Conservation (phyloP, 192 early-diverging fungal genomes). For the Linderina pennispora region DNA sequence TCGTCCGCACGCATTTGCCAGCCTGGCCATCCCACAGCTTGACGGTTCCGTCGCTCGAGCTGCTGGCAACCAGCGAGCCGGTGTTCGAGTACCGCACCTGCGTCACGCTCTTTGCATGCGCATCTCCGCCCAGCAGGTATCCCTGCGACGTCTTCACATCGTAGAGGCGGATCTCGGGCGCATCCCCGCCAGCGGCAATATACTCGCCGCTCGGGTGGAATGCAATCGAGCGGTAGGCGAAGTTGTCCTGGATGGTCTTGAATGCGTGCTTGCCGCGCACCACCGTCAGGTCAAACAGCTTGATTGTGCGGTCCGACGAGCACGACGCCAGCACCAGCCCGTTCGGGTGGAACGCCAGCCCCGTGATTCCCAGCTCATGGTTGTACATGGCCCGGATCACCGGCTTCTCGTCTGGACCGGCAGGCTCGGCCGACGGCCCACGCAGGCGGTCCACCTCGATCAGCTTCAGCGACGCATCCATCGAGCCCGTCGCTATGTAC, state of each 20-base stretch:
- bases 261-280: conserved; percentile 77
- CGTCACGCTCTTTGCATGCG: conserved; percentile 31
- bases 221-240: conserved; percentile 68
- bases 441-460: conserved; percentile 79
- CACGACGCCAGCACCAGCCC: conserved; percentile 84
- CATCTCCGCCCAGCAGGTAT: conserved; percentile 56
- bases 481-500: conserved; percentile 85
- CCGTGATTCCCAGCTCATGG: conserved; percentile 74
- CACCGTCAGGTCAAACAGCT: conserved; percentile 84
- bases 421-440: conserved; percentile 49
- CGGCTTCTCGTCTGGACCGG: conserved; percentile 67
- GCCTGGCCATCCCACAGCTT: conserved; percentile 81
- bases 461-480: conserved; percentile 85
- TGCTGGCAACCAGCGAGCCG: conserved; percentile 69
- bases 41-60: conserved; percentile 77
- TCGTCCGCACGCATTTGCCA: conserved; percentile 67
- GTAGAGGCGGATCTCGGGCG: conserved; percentile 73
- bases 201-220: conserved; percentile 96
- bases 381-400: conserved; percentile 90
- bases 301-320: conserved; percentile 77
- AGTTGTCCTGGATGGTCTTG: conserved; percentile 76
- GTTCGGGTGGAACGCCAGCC: conserved; percentile 88
- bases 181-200: conserved; percentile 71
- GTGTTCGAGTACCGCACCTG: conserved; percentile 68
- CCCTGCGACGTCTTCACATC: conserved; percentile 83